Evolutionary conservation across 2,329 filamentous ascomycete species (phyloP), one percentile per base, ranked within the genome.

Genomic region (Dendrostoma leiphaemia): DNA sequence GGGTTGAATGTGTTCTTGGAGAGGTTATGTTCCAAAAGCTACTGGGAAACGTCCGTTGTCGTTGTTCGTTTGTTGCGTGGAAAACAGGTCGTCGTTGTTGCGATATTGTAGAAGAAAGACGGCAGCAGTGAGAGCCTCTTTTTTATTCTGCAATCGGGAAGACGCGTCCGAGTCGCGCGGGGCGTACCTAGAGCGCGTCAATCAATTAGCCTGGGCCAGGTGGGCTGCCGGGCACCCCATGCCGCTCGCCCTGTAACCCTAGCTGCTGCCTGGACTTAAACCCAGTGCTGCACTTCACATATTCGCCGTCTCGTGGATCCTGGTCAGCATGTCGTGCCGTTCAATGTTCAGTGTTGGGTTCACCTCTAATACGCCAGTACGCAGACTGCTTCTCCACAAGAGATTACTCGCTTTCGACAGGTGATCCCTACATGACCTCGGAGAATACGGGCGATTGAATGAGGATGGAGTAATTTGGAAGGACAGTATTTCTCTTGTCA

Each of bases 101-200:
- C 45, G 45, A 21, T 31, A 6, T 38, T 21, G 28, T 40, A 17
- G 41, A 17, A 40, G 44, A 47, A 35, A 49, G 44, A 34, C 23
- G 34, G n/a, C n/a, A 32, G 29, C 19, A 46, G 28, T 41, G 28
- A 46, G 44, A n/a, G 41, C 28, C 41, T 45, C 44, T 32, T 32
- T 46, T 32, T 46, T 23, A 29, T 23, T 32, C 26, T 24, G 26
- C 13, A 26, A 12, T 23, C 21, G 50, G 26, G 40, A 45, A n/a
- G 8, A 51, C 19, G 48, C 40, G 47, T 40, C 26, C 26, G 31
- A 47, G 31, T 53, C 47, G 44, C 49, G 54, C 38, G 31, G 37
- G 35, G 17, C 45, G n/a, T n/a, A n/a, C n/a, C n/a, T n/a, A n/a
- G n/a, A n/a, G n/a, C 44, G 44, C 44, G 44, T 46, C 44, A 46